Evolutionary conservation across 2,329 filamentous ascomycete species (phyloP), one percentile per base, ranked within the genome.

Genomic region (Fusarium pseudocircinatum): DNA sequence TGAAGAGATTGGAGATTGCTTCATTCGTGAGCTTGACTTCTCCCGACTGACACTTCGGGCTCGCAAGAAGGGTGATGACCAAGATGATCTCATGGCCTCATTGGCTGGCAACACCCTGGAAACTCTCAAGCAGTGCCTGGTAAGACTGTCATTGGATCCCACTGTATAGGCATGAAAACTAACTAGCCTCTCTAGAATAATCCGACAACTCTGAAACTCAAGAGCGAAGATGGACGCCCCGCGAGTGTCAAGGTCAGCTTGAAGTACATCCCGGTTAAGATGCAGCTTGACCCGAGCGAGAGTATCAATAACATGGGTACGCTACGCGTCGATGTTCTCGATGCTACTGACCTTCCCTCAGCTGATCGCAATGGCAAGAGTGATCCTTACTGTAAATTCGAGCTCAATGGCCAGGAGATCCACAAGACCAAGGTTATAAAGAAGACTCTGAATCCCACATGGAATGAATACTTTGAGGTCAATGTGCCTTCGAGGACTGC

Each of bases 291-390:
- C 78, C 93, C 96, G 0, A 94, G 92, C 78, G 96, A 99, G 83
- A 98, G 95, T 79, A 97, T 99, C 87, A 98, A 98, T 89, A 99
- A 99, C 83, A 97, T 97, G 90, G 96, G 96, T 67, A 95, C 91
- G 66, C 91, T 99, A 28, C 93, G 95, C 26, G 94, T 99, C n/a
- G 95, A 98, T 78, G 89, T 99, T 24, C 85, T 98, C 42, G 95
- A 97, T 81, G 96, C 92, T 24, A 85, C 89, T 14, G 92, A 97
- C 67, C 89, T 99, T n/a, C 96, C 96, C 13, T 92, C 96, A 3
- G 96, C 96, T 34, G 96, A 99, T 79, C 92, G 95, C 39, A 99
- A 99, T 80, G 96, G 96, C 76, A 98, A 93, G 88, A 98, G 95
- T 78, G 96, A 99, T 79, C 96, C 96, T 9, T 99, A 96, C 86